Base-by-base conservation (phyloP, 2,329 filamentous ascomycete genomes). In the Rasamsonia emersonii region DNA sequence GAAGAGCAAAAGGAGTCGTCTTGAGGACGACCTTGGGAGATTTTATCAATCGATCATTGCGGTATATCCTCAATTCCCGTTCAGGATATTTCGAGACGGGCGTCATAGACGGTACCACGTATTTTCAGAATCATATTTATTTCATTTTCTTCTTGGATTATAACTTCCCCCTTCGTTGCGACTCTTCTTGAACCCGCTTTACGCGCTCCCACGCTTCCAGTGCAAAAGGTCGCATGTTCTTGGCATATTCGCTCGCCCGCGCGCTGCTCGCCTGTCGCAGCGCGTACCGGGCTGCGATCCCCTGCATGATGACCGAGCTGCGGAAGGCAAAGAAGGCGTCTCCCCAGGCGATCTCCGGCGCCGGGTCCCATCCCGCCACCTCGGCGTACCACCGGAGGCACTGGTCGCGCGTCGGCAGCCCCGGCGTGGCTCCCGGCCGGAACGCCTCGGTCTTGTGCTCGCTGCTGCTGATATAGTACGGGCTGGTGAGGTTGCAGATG, bases 241-340 rank as follows among this genome's bases (percentile, higher is more conserved):
- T 65, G 2, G 71, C 86, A 59, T 93, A 84, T 24, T 77, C 70
- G 45, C 69, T 73, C 5, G 91, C 91, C 54, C 82, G 75, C 36
- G 76, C 82, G 56, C 86, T 94, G 61, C 86, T 94, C 21, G 91
- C 91, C 69, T 96, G 89, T 29, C 89, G 68, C 28, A 73, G 64
- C 16, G 91, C 91, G 56, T 82, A 82, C 42, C 91, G 68, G 30
- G 91, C 91, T 29, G 88, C 88, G 54, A 98, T 96, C 3, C 91
- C 91, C 65, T 98, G 91, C 79, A 68, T 75, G 51, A 79, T 79
- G 24, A 79, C 66, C 15, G 69, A 66, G 19, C 64, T 68, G 29
- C 76, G 62, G 50, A 77, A 77, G 15, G 70, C 64, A 30, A 68
- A 69, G 54, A 81, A 81, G 1, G 75, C 73, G 48, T 76, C 70